phyloP scores from a whole-genome alignment of 164 flowering plant species.

The Vitis rupestris region DNA sequence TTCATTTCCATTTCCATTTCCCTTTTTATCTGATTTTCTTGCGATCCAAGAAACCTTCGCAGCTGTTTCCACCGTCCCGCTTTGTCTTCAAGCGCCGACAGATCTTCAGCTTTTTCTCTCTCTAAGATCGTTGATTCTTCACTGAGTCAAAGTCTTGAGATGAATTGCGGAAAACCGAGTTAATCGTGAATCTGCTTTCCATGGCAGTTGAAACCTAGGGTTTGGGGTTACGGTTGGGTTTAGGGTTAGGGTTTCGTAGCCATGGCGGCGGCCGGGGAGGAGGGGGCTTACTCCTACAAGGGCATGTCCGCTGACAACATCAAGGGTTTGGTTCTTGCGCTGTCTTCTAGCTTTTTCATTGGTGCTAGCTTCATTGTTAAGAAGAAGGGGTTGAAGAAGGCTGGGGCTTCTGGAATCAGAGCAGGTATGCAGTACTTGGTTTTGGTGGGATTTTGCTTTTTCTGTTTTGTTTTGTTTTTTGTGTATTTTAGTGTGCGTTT shows the following conservation, averaged over 20 bases:
- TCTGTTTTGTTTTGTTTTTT: not conserved
- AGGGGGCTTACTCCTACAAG: slow-evolving; percentile 8
- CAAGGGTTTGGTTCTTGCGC: slow-evolving; percentile 66
- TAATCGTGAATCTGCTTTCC: too few relatives aligned
- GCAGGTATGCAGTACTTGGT: slow-evolving; percentile 42
- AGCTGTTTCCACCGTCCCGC: slow-evolving; percentile 13
- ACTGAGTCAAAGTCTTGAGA: too few relatives aligned
- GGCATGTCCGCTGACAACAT: slow-evolving; percentile 81
- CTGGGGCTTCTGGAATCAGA: slow-evolving; percentile 67
- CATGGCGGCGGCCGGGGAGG: too few relatives aligned
- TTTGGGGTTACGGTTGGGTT: too few relatives aligned
- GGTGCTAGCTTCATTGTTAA: slow-evolving; percentile 84
- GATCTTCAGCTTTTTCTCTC: not conserved
- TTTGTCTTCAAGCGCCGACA: slow-evolving; percentile 9
- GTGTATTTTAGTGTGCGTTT: not conserved
- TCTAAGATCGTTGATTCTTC: too few relatives aligned
- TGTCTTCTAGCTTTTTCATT: slow-evolving; percentile 70
- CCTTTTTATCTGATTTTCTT: slow-evolving; percentile 9
- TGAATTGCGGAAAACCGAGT: too few relatives aligned
- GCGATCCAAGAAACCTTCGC: slow-evolving; percentile 14
- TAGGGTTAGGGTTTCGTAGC: too few relatives aligned
- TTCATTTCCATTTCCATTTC: not conserved
- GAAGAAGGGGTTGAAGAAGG: slow-evolving; percentile 81
- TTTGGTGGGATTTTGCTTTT: too few relatives aligned
- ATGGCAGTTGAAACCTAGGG: too few relatives aligned